Percentiles rank a stretch among this genome's conserved stretches.
Evolutionary conservation across 345 rosid genomes (phyloP).

Genomic region (Laguncularia racemosa): DNA sequence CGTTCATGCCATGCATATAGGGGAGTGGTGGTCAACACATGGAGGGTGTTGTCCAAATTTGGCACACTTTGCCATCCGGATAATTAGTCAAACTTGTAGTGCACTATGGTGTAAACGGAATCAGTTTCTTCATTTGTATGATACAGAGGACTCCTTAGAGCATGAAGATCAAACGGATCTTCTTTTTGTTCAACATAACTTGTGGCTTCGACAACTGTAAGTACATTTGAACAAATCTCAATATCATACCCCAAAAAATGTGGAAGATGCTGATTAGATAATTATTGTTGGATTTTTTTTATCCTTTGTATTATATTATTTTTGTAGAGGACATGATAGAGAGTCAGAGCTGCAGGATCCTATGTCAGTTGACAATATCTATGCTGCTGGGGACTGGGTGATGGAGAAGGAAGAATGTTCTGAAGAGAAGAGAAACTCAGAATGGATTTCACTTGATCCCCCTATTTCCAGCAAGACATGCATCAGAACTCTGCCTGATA

Average conservation of each 20-base stretch:
- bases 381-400: conserved; percentile 59
- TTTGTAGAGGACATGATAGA: conserved; percentile 25
- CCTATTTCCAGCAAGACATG: too few species aligned
- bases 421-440: conserved; percentile 43
- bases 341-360: conserved; percentile 25
- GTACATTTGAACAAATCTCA: conserved; percentile 8
- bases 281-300: not conserved
- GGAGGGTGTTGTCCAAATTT: conserved; percentile 79
- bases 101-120: conserved; percentile 28
- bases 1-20: conserved; percentile 23
- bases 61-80: conserved; percentile 57
- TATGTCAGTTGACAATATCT: conserved; percentile 30
- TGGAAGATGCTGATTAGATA: not conserved
- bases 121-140: conserved; percentile 27
- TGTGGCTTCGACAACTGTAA: conserved; percentile 58
- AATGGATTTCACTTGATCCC: conserved; percentile 59
- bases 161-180: conserved; percentile 49
- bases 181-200: conserved; percentile 61
- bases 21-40: conserved; percentile 85
- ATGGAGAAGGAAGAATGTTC: conserved; percentile 31
- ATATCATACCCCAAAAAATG: not conserved
- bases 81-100: conserved; percentile 73
- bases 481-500: too few species aligned
- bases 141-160: conserved; percentile 59
- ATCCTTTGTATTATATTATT: conserved; percentile 12